A percentile compares a stretch with the other conserved stretches of the same genome.
These are phyloP conservation scores for Ceriops tagal DNA, from an alignment of 345 rosid genomes.

Conservation along the genomic window DNA sequence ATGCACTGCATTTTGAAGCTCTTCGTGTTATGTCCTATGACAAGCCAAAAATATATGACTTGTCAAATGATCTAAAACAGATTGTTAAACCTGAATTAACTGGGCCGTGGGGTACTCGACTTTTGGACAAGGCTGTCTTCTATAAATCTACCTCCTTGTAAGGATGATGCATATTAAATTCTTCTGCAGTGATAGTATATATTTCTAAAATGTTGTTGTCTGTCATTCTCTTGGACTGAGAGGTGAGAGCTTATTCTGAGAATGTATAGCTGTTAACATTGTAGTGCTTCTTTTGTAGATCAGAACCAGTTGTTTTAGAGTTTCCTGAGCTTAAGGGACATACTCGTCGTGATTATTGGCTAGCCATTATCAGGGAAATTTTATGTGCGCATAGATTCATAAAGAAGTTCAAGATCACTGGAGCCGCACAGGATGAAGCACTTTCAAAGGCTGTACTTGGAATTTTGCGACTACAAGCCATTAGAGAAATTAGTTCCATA, in stretches of 20 bases:
- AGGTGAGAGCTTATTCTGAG: slow-evolving; percentile 16
- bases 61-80: slow-evolving; percentile 84
- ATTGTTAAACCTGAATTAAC: slow-evolving; percentile 81
- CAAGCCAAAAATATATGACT: slow-evolving; percentile 79
- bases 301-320: slow-evolving; percentile 84
- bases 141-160: slow-evolving; percentile 87
- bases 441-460: slow-evolving; percentile 91
- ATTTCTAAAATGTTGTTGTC: not conserved
- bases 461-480: slow-evolving; percentile 73
- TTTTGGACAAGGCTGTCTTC: slow-evolving; percentile 87
- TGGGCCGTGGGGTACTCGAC: slow-evolving; percentile 97
- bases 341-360: slow-evolving; percentile 91
- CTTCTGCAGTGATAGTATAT: not conserved
- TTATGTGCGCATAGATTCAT: slow-evolving; percentile 69
- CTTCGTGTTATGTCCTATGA: slow-evolving; percentile 81
- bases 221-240: not conserved
- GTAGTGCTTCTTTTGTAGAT: slow-evolving; percentile 48
- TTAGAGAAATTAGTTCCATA: slow-evolving; percentile 58
- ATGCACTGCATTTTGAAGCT: slow-evolving; percentile 86
- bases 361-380: slow-evolving; percentile 72
- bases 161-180: slow-evolving; percentile 30
- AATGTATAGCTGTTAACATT: slow-evolving; percentile 19
- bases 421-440: slow-evolving; percentile 61
- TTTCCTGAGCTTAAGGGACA: slow-evolving; percentile 98
- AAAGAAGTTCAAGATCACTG: slow-evolving; percentile 57